Evolutionary conservation across 2,329 filamentous ascomycete species (phyloP).

Genomic region (Magnaporthiopsis incrustans): DNA sequence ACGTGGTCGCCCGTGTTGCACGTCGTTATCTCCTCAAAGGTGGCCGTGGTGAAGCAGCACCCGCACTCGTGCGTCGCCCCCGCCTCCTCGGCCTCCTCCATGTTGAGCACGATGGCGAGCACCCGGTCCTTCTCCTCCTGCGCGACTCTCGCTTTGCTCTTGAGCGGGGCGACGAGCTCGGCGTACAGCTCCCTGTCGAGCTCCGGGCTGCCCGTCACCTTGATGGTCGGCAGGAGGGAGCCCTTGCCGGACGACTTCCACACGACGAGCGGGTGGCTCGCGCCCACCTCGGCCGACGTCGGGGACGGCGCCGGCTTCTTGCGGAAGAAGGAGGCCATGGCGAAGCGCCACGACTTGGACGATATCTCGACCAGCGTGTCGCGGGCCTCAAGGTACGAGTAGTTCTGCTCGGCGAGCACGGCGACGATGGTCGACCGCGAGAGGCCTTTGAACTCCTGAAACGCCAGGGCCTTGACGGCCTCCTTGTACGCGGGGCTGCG

Average conservation of each 20-base stretch:
- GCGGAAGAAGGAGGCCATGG: slow-evolving; percentile 63
- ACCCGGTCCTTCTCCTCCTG: slow-evolving; percentile 43
- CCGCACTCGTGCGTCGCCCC: slow-evolving; percentile 60
- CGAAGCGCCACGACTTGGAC: slow-evolving; percentile 69
- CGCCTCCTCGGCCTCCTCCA: slow-evolving; percentile 48
- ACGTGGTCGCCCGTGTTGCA: slow-evolving; percentile 58
- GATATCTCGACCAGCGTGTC: slow-evolving; percentile 61
- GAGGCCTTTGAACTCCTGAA: slow-evolving; percentile 68
- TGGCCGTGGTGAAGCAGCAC: slow-evolving; percentile 65
- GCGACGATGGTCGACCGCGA: slow-evolving; percentile 67
- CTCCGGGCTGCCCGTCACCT: slow-evolving; percentile 56
- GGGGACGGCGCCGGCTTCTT: slow-evolving; percentile 34
- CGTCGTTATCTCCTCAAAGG: slow-evolving; percentile 68
- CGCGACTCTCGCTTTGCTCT: slow-evolving; percentile 30
- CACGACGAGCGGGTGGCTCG: slow-evolving; percentile 54
- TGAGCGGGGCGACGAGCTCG: slow-evolving; percentile 47
- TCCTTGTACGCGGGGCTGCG: slow-evolving; percentile 58
- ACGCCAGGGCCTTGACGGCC: slow-evolving; percentile 60
- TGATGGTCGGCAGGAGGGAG: slow-evolving; percentile 51
- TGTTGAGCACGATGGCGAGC: slow-evolving; percentile 47
- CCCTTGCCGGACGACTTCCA: slow-evolving; percentile 51
- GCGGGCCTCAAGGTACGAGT: slow-evolving; percentile 66
- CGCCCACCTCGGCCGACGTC: slow-evolving; percentile 33
- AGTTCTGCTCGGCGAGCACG: slow-evolving; percentile 73
- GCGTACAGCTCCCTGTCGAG: slow-evolving; percentile 54